Evolutionary conservation across 2,329 filamentous ascomycete genomes (phyloP).

Genomic region (Fusarium nurragi): DNA sequence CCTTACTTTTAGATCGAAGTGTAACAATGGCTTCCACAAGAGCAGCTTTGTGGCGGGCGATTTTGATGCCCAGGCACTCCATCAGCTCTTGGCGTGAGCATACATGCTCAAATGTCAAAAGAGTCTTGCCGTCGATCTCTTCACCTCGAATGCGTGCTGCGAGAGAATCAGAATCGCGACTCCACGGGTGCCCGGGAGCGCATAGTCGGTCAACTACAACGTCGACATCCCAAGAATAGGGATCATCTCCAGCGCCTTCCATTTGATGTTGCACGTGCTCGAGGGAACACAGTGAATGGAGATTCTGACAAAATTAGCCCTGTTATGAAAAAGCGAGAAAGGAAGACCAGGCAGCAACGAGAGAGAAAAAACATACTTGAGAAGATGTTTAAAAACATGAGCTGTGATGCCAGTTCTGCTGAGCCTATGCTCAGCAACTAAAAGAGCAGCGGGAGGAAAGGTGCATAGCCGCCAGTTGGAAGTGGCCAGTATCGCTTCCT

Average conservation of each 20-base stretch:
- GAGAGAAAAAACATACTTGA: not conserved
- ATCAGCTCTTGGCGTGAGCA: conserved; percentile 61
- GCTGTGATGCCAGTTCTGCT: conserved; percentile 15
- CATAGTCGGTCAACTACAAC: conserved; percentile 74
- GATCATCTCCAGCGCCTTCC: conserved; percentile 61
- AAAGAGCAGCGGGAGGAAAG: conserved; percentile 2
- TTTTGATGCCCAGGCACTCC: conserved; percentile 64
- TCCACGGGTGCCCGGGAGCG: conserved; percentile 60
- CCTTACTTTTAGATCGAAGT: conserved; percentile 62
- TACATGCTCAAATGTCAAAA: conserved; percentile 67
- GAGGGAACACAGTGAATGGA: not conserved
- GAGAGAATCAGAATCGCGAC: conserved; percentile 59
- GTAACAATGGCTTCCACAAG: conserved; percentile 66
- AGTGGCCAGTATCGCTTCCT: not conserved
- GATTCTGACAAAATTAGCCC: conserved; percentile 8
- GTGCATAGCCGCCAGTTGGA: conserved; percentile 34
- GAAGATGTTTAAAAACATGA: conserved; percentile 20
- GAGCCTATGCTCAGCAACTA: conserved; percentile 27
- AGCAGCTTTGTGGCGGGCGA: conserved; percentile 65
- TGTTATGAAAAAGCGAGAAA: not conserved
- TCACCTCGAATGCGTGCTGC: conserved; percentile 67
- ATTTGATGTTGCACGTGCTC: conserved; percentile 33
- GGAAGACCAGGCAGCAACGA: not conserved
- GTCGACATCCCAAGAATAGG: conserved; percentile 77
- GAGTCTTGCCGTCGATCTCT: conserved; percentile 70